A percentile compares a stretch with the other conserved stretches of the same genome.
Conservation (phyloP, 1,284 basidiomycete species). For the Xanthoconium separans region DNA sequence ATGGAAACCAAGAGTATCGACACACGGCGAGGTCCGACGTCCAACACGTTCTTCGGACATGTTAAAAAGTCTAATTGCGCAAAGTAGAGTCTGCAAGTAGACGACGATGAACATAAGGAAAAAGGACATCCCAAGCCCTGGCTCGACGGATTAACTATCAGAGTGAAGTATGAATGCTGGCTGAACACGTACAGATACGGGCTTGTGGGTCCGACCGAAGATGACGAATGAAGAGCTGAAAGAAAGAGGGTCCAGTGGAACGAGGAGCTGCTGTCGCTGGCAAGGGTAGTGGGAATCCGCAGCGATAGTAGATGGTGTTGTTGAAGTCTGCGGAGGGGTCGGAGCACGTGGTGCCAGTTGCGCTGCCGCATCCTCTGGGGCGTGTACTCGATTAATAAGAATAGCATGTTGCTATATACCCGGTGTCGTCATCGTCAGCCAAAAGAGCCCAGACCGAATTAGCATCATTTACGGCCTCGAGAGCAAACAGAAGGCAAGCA, state of each 20-base stretch:
- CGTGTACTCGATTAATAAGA: slow-evolving; percentile 78
- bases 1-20: slow-evolving; percentile 5
- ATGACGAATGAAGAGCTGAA: slow-evolving; percentile 53
- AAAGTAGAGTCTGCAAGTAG: slow-evolving; percentile 66
- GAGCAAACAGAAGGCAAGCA: slow-evolving; percentile 66
- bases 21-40: slow-evolving; percentile 68
- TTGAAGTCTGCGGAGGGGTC: slow-evolving; percentile 5
- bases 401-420: slow-evolving; percentile 75
- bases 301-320: not conserved
- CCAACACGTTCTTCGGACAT: slow-evolving; percentile 84
- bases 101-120: slow-evolving; percentile 71
- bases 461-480: slow-evolving; percentile 61
- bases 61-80: slow-evolving; percentile 70
- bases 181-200: slow-evolving; percentile 54
- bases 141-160: not conserved
- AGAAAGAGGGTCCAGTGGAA: slow-evolving; percentile 37
- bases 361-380: slow-evolving; percentile 61
- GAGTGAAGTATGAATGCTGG: not conserved
- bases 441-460: not conserved
- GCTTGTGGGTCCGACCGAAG: slow-evolving; percentile 69
- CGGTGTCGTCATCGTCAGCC: not conserved
- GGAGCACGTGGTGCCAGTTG: slow-evolving; percentile 21
- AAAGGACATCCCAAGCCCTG: slow-evolving; percentile 68
- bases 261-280: slow-evolving; percentile 16
- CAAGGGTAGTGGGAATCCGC: slow-evolving; percentile 19